A percentile compares a stretch with the other conserved stretches of the same genome.
Evolutionary conservation across 257 asterid genomes (phyloP).

Genomic region (Rauvolfia tetraphylla): DNA sequence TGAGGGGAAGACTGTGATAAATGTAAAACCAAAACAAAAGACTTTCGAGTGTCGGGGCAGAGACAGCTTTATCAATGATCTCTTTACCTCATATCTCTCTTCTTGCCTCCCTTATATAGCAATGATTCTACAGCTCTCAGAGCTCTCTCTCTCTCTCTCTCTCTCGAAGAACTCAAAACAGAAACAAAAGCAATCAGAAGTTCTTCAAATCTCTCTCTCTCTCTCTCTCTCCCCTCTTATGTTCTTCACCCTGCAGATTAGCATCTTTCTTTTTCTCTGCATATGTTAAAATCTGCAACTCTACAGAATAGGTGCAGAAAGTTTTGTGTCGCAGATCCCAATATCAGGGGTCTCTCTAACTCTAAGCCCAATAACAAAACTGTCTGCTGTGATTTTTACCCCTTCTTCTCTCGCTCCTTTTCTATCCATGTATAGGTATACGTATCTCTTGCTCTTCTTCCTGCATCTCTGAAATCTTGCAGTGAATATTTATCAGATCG

Average conservation of each 20-base stretch:
- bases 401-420: constrained; percentile 3
- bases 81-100: constrained; percentile 18
- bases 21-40: constrained; percentile 5
- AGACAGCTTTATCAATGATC: constrained; percentile 34
- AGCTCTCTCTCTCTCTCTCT: constrained; percentile 20
- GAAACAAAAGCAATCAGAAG: constrained; percentile 27
- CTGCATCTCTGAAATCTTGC: constrained; percentile 23
- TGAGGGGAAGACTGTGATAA: background rate
- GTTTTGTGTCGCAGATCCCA: constrained; percentile 67
- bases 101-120: constrained; percentile 29
- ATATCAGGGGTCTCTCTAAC: constrained; percentile 22
- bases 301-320: constrained; percentile 51
- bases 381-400: constrained; percentile 13
- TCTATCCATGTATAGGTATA: background rate
- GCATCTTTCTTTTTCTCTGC: constrained; percentile 29
- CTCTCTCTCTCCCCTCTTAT: constrained; percentile 10
- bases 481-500: background rate
- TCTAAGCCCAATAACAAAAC: constrained; percentile 28
- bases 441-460: constrained; percentile 8
- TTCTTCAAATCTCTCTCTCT: constrained; percentile 12
- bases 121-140: constrained; percentile 43
- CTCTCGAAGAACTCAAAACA: constrained; percentile 20
- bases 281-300: constrained; percentile 39
- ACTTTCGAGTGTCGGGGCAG: constrained; percentile 25
- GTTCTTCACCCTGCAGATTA: constrained; percentile 21